A percentile compares a stretch with the other conserved stretches of the same genome.
phyloP scores from a whole-genome alignment of 164 flowering plant genomes.

The Stephania yunnanensis region DNA sequence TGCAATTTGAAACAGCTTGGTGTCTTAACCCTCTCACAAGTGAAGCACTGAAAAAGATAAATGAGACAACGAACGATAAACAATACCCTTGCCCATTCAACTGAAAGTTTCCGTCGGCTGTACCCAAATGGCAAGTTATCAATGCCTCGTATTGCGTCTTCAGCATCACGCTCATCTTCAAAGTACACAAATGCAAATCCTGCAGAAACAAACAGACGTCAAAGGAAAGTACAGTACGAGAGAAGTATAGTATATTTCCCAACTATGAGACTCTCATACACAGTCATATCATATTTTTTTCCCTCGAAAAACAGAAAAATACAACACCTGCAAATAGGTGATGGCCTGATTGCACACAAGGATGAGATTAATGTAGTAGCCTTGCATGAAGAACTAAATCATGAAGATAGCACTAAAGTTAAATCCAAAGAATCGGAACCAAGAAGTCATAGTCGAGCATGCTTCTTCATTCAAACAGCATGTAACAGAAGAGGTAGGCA shows the following conservation, averaged over 20 bases:
- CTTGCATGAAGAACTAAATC: slow-evolving; percentile 70
- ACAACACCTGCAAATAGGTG: slow-evolving; percentile 82
- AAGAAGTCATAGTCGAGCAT: slow-evolving; percentile 61
- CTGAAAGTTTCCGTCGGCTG: slow-evolving; percentile 69
- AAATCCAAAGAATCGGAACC: slow-evolving; percentile 50
- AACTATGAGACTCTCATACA: neutral
- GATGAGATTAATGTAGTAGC: slow-evolving; percentile 47
- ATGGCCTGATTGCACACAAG: slow-evolving; percentile 59
- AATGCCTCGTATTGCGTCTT: slow-evolving; percentile 74
- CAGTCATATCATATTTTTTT: slow-evolving; percentile 29
- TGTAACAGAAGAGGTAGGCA: slow-evolving; percentile 33
- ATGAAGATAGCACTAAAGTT: slow-evolving; percentile 41
- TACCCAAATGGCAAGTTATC: slow-evolving; percentile 75
- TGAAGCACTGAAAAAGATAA: no score
- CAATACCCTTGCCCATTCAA: slow-evolving; percentile 88
- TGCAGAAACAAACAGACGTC: slow-evolving; percentile 25
- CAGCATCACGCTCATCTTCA: slow-evolving; percentile 93
- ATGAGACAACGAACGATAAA: neutral
- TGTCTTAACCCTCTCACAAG: neutral
- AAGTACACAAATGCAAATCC: slow-evolving; percentile 97
- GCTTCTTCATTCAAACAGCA: slow-evolving; percentile 71
- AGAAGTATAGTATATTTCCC: neutral
- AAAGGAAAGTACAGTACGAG: slow-evolving; percentile 3
- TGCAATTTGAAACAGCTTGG: neutral
- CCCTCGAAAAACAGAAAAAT: slow-evolving; percentile 36